Evolutionary conservation across 2,329 filamentous ascomycete genomes (phyloP).

Genomic region (Chaetomiaceae sp.): DNA sequence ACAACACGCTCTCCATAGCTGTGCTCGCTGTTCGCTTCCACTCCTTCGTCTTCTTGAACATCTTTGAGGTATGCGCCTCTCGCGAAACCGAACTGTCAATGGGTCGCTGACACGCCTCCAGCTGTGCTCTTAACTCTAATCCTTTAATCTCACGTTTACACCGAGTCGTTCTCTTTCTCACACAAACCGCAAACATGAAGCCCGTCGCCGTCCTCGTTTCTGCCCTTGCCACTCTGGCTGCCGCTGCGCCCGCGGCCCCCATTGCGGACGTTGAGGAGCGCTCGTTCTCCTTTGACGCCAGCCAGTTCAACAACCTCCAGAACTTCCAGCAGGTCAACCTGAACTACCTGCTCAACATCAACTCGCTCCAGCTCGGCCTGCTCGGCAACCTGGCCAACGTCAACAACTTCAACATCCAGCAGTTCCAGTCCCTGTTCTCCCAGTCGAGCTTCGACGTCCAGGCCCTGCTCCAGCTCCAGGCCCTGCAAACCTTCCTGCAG

Average conservation of each 20-base stretch:
- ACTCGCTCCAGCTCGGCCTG: conserved; percentile 39
- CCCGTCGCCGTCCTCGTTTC: conserved; percentile 39
- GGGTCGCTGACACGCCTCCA: conserved; percentile 14
- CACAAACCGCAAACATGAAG: conserved; percentile 41
- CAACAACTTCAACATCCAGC: conserved; percentile 41
- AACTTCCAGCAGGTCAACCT: conserved; percentile 35
- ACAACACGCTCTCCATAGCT: conserved; percentile 30
- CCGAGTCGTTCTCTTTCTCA: conserved; percentile 22
- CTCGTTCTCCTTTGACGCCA: conserved; percentile 34
- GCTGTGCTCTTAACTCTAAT: conserved; percentile 40
- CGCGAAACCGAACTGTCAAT: background rate
- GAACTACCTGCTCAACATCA: conserved; percentile 43
- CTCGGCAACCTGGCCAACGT: conserved; percentile 36
- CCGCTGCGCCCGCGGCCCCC: conserved; percentile 36
- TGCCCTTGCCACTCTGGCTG: conserved; percentile 39
- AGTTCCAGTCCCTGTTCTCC: conserved; percentile 38
- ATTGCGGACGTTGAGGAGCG: conserved; percentile 31
- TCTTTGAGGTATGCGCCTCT: conserved; percentile 31
- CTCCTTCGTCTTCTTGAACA: conserved; percentile 37
- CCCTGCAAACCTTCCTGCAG: conserved; percentile 35
- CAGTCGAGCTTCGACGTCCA: conserved; percentile 36
- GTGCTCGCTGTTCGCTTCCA: conserved; percentile 43
- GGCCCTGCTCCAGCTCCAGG: conserved; percentile 36
- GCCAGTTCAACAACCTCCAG: conserved; percentile 38
- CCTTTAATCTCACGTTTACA: conserved; percentile 29